Evolutionary conservation across 192 early-diverging fungal species (phyloP).

Genomic region (Coemansia sp.): DNA sequence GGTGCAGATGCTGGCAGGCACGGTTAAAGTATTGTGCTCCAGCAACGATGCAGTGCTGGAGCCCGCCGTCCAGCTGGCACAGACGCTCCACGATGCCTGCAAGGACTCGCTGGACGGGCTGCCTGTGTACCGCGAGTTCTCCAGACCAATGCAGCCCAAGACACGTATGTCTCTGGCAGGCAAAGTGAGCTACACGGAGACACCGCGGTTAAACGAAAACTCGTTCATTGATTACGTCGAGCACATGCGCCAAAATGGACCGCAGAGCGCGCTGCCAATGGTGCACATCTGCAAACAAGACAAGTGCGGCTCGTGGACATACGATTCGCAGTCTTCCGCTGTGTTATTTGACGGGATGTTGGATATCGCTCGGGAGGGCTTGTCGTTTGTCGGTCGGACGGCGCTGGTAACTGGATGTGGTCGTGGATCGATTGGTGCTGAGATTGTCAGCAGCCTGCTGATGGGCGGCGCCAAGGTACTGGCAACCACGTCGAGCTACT

Average conservation of each 20-base stretch:
- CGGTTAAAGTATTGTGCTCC: slow-evolving; percentile 54
- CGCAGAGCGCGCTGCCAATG: slow-evolving; percentile 14
- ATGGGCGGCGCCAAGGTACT: slow-evolving; percentile 89
- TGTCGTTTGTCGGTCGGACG: slow-evolving; percentile 78
- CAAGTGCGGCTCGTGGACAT: slow-evolving; percentile 58
- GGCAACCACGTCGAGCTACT: slow-evolving; percentile 90
- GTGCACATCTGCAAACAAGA: slow-evolving; percentile 12
- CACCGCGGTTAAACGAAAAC: slow-evolving; percentile 65
- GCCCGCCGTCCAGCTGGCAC: slow-evolving; percentile 50
- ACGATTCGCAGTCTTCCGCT: slow-evolving; percentile 63
- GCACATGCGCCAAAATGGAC: slow-evolving; percentile 55
- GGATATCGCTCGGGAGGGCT: slow-evolving; percentile 69
- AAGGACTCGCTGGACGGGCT: slow-evolving; percentile 60
- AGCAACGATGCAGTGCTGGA: slow-evolving; percentile 65
- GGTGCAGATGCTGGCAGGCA: slow-evolving; percentile 77
- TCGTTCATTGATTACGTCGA: slow-evolving; percentile 84
- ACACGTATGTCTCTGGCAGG: slow-evolving; percentile 71
- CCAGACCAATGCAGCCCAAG: slow-evolving; percentile 71
- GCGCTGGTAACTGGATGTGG: slow-evolving; percentile 91
- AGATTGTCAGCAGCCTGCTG: slow-evolving; percentile 84
- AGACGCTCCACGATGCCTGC: slow-evolving; percentile 73
- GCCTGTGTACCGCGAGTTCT: slow-evolving; percentile 86
- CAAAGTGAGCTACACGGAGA: slow-evolving; percentile 75
- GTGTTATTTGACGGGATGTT: slow-evolving; percentile 72
- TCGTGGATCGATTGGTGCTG: slow-evolving; percentile 86